Conservation (phyloP, 495 filamentous ascomycete species). For the Neurospora sp. region DNA sequence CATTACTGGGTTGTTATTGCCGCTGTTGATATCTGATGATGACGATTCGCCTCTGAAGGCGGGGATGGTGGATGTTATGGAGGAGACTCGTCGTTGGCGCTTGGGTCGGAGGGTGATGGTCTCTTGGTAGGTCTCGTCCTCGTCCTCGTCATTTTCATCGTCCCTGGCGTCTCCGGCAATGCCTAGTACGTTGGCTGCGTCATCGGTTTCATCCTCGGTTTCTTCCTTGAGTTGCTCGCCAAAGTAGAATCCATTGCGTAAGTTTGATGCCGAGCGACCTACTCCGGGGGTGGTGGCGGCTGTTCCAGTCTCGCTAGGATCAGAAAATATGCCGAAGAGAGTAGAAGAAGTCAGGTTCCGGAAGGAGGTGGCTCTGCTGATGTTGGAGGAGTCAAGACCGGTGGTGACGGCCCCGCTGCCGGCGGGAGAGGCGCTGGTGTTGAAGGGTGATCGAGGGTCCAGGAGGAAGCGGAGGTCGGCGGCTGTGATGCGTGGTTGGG, state of each 20-base stretch:
- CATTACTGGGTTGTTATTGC: not conserved
- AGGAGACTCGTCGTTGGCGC: constrained; percentile 6
- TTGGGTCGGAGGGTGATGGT: constrained; percentile 1
- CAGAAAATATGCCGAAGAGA: constrained; percentile 81
- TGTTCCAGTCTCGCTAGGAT: constrained; percentile 12
- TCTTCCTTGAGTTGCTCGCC: not conserved
- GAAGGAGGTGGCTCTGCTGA: constrained; percentile 61
- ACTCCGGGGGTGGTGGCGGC: not conserved
- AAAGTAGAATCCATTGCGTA: not conserved
- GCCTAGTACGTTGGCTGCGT: not conserved
- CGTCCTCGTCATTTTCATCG: constrained; percentile 31
- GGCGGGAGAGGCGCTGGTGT: constrained; percentile 11
- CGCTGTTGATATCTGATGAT: constrained; percentile 14
- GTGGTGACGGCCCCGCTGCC: constrained; percentile 2
- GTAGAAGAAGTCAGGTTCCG: constrained; percentile 85
- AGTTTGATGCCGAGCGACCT: not conserved
- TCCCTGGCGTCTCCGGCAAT: not conserved
- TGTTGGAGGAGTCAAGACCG: constrained; percentile 7
- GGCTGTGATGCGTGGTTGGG: constrained; percentile 17
- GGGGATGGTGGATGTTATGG: constrained; percentile 1
- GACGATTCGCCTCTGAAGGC: constrained; percentile 8
- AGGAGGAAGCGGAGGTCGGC: constrained; percentile 27
- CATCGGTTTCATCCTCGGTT: not conserved
- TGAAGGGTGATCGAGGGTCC: constrained; percentile 17
- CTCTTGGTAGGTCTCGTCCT: constrained; percentile 33